Percentiles rank a stretch among this genome's conserved stretches.
Evolutionary conservation across 805 yeast species (phyloP).

Genomic region (Lipomyces mesembrius): DNA sequence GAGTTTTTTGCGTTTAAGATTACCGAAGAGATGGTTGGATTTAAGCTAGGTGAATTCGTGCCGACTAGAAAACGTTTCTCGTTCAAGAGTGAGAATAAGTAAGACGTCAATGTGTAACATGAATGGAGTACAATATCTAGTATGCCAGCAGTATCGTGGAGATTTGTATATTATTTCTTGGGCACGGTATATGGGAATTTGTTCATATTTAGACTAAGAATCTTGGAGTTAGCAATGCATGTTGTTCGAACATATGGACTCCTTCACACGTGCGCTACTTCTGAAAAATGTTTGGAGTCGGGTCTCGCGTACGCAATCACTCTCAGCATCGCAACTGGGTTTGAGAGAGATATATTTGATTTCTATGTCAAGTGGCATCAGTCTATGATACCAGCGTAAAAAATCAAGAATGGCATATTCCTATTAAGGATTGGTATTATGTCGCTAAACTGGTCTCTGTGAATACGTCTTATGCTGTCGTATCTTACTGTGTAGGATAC

Average conservation of each 20-base stretch:
- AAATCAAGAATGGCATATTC: no score
- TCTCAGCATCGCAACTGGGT: no score
- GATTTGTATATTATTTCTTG: background rate
- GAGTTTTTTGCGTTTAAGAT: constrained; percentile 87
- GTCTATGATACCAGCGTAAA: no score
- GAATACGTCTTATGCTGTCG: no score
- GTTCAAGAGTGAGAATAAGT: constrained; percentile 54
- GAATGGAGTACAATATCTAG: no score
- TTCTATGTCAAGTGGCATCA: no score
- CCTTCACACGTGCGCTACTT: background rate
- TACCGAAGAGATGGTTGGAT: constrained; percentile 95
- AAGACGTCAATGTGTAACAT: background rate
- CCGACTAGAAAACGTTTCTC: constrained; percentile 88
- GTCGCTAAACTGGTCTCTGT: no score
- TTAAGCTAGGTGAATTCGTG: constrained; percentile 92
- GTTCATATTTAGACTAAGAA: background rate
- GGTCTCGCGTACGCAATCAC: no score
- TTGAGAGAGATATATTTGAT: no score
- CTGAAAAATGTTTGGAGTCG: background rate
- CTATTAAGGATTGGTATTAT: no score
- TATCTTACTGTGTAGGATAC: no score
- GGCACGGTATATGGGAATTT: background rate
- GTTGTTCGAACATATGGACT: background rate
- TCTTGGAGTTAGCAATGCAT: background rate
- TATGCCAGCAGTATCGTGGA: no score